Evolutionary conservation across 2,329 filamentous ascomycete genomes (phyloP).

Genomic region (Colletotrichum lupini): DNA sequence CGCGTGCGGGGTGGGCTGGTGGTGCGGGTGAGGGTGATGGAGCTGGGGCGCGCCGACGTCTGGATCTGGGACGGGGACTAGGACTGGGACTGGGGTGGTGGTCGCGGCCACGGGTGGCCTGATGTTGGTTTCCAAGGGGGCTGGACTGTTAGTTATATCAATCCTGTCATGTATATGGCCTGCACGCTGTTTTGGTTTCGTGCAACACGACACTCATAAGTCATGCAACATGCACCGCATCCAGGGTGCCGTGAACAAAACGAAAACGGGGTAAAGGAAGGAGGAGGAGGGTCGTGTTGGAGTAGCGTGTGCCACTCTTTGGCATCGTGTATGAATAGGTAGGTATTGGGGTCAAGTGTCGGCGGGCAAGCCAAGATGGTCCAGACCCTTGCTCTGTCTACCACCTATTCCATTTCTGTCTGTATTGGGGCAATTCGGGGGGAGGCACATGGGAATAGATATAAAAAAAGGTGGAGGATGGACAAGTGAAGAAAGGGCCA

Average conservation of each 20-base stretch:
- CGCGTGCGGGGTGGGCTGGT: slow-evolving; percentile 33
- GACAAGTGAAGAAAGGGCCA: neutral
- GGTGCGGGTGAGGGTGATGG: slow-evolving; percentile 15
- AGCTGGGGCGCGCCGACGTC: slow-evolving; percentile 28
- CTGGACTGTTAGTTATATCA: slow-evolving; percentile 31
- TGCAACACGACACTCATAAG: slow-evolving; percentile 7
- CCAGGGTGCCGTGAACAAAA: slow-evolving; percentile 11
- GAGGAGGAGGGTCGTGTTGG: neutral
- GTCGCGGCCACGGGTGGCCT: slow-evolving; percentile 32
- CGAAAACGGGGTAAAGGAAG: neutral
- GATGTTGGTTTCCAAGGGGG: slow-evolving; percentile 30
- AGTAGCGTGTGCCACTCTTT: slow-evolving; percentile 16
- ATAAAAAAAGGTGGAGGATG: slow-evolving; percentile 14
- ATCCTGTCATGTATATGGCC: slow-evolving; percentile 14
- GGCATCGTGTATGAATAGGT: slow-evolving; percentile 17
- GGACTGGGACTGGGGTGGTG: slow-evolving; percentile 16
- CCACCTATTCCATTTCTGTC: neutral
- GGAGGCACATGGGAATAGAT: neutral
- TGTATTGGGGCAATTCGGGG: neutral
- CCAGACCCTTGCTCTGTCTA: slow-evolving; percentile 16
- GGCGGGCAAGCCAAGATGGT: slow-evolving; percentile 18
- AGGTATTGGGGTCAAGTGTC: neutral
- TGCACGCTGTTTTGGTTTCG: slow-evolving; percentile 1
- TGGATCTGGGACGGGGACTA: slow-evolving; percentile 16
- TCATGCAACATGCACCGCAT: slow-evolving; percentile 16